Conservation (phyloP, 139 green algal genomes). For the Eudorina sp. region DNA sequence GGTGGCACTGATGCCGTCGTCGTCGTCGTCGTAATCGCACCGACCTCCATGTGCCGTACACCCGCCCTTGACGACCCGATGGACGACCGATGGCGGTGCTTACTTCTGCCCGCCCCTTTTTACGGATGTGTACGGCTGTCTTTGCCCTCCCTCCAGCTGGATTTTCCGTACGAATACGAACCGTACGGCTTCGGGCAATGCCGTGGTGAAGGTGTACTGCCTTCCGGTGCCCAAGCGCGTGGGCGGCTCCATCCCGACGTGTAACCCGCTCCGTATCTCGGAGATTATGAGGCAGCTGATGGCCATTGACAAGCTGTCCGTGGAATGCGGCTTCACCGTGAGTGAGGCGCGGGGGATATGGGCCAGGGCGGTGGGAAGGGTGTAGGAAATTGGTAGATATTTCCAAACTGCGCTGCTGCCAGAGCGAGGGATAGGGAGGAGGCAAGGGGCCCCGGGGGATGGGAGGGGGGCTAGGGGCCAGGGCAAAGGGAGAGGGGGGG, state of each 20-base stretch:
- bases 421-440: not conserved
- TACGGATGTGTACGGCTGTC: too few relatives aligned
- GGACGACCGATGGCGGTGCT: too few relatives aligned
- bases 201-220: conserved; percentile 63
- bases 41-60: too few relatives aligned
- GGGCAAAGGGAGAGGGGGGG: too few relatives aligned
- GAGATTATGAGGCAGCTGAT: conserved; percentile 55
- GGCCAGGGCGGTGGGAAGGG: too few relatives aligned
- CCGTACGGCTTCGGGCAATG: conserved; percentile 3
- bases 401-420: too few relatives aligned
- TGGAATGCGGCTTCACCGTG: conserved; percentile 60
- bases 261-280: not conserved
- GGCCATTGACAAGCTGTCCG: conserved; percentile 51
- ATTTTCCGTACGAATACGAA: conserved; percentile 48
- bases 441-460: not conserved
- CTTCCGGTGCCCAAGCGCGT: conserved; percentile 49
- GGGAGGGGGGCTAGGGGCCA: not conserved
- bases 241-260: not conserved
- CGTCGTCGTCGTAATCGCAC: too few relatives aligned
- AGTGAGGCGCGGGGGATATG: too few relatives aligned
- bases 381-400: too few relatives aligned
- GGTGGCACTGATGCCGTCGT: too few relatives aligned
- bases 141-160: conserved; percentile 43
- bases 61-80: too few relatives aligned
- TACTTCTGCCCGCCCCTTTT: too few relatives aligned